phyloP scores from a whole-genome alignment of 2,329 filamentous ascomycete species.

The Emergomyces pasteurianus region DNA sequence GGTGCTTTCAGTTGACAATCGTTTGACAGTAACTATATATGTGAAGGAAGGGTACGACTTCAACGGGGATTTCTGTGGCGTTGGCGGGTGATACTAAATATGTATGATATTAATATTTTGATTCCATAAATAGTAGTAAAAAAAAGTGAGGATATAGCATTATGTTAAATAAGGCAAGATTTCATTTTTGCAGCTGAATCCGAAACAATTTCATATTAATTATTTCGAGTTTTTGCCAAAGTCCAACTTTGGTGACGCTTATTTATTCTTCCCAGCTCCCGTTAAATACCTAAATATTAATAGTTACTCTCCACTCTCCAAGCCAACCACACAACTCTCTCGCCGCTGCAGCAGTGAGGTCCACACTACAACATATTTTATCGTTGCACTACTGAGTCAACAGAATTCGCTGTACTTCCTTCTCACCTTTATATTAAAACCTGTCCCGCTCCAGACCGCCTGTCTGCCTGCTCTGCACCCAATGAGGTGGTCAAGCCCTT shows the following conservation, averaged over 20 bases:
- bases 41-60: not conserved
- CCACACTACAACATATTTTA: no score
- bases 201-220: no score
- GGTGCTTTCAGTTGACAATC: not conserved
- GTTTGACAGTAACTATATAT: no score
- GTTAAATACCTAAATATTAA: not conserved
- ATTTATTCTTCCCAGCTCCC: no score
- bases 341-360: not conserved
- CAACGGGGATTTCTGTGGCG: no score
- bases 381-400: not conserved
- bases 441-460: not conserved
- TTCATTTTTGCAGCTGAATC: not conserved
- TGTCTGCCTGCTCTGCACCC: slow-evolving; percentile 6
- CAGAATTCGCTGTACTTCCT: not conserved
- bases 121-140: no score
- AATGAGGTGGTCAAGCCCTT: slow-evolving; percentile 30
- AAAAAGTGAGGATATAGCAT: no score
- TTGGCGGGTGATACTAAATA: no score
- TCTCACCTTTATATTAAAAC: not conserved
- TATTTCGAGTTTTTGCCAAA: no score
- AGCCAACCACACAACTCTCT: not conserved
- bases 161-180: no score
- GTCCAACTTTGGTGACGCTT: no score
- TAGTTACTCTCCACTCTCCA: not conserved
- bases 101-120: no score